Conservation (phyloP, 257 asterid species). For the Eucommia ulmoides region DNA sequence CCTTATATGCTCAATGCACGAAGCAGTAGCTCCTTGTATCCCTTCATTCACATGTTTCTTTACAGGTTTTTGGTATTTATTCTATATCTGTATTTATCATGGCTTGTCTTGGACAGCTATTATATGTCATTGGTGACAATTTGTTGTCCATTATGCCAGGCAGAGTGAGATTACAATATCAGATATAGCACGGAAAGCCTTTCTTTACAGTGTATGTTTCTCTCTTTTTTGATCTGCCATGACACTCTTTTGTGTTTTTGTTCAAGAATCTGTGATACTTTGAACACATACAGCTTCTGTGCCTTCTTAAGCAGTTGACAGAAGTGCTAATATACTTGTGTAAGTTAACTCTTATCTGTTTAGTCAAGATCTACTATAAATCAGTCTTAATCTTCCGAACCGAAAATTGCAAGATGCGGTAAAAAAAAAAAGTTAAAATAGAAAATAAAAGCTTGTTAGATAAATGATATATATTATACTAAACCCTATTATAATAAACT, state of each 20-base stretch:
- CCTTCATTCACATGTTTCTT: neutral
- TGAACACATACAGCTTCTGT: neutral
- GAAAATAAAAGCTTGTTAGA: neutral
- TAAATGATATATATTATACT: too few species aligned
- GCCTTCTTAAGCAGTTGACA: neutral
- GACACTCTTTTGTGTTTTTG: neutral
- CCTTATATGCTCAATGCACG: too few species aligned
- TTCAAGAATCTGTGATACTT: neutral
- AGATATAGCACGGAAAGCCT: slow-evolving; percentile 96
- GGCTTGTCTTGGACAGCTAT: neutral
- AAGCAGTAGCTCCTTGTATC: too few species aligned
- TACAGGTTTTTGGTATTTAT: neutral
- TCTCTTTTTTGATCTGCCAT: slow-evolving; percentile 8
- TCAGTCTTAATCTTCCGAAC: too few species aligned
- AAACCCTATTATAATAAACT: too few species aligned
- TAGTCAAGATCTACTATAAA: too few species aligned
- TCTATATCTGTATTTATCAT: neutral
- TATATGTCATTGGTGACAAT: slow-evolving; percentile 9
- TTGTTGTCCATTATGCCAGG: slow-evolving; percentile 33
- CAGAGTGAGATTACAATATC: slow-evolving; percentile 91
- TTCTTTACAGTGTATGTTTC: slow-evolving; percentile 83
- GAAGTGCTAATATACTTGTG: too few species aligned
- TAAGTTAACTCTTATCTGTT: too few species aligned
- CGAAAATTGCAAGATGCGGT: neutral
- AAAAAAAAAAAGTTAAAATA: too few species aligned